Conservation (phyloP, 306 rosid genomes). For the Glycyrrhiza uralensis region DNA sequence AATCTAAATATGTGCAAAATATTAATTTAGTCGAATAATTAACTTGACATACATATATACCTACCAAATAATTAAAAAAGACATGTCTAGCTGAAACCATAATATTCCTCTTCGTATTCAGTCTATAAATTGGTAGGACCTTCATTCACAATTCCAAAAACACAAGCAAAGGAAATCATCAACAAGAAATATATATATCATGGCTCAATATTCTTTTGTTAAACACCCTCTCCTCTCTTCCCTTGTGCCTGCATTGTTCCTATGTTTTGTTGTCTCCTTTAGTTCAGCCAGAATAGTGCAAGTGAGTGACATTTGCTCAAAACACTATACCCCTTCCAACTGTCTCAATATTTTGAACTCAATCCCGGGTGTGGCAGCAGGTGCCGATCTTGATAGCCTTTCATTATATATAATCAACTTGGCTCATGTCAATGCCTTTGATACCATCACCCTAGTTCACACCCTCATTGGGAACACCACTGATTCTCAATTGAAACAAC, state of each 20-base stretch:
- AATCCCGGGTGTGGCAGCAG: neutral
- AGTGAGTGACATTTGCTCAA: slow-evolving; percentile 3
- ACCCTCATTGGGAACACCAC: neutral
- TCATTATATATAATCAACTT: neutral
- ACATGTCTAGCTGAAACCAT: too few species aligned
- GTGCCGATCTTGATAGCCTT: neutral
- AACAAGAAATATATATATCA: neutral
- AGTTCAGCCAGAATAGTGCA: neutral
- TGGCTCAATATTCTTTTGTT: neutral
- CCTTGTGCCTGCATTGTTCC: neutral
- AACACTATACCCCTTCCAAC: neutral
- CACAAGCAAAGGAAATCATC: neutral
- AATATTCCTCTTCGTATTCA: too few species aligned
- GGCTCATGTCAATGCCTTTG: slow-evolving; percentile 12
- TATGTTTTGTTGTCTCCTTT: neutral
- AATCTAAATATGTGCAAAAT: too few species aligned
- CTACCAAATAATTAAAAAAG: too few species aligned
- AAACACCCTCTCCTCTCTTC: neutral
- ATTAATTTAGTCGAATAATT: too few species aligned
- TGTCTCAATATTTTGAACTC: neutral
- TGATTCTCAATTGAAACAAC: neutral
- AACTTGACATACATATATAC: too few species aligned
- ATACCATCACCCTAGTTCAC: neutral
- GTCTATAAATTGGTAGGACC: neutral
- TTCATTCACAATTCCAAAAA: neutral